phyloP scores from a whole-genome alignment of 2,329 filamentous ascomycete genomes.

The Onygenales sp. region DNA sequence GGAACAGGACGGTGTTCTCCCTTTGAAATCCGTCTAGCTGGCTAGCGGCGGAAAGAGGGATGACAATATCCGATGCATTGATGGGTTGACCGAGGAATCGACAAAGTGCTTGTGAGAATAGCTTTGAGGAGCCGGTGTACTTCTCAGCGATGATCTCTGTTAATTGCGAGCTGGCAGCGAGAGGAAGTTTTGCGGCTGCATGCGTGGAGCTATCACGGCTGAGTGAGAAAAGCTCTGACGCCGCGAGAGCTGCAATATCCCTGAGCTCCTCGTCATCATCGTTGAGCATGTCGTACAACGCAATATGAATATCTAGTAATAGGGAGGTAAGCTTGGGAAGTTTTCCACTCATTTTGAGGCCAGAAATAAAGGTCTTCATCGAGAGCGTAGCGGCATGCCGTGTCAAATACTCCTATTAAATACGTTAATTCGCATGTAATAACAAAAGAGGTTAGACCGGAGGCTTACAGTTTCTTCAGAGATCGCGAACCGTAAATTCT shows the following conservation, averaged over 20 bases:
- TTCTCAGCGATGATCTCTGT: slow-evolving; percentile 24
- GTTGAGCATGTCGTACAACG: slow-evolving; percentile 66
- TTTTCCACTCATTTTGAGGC: slow-evolving; percentile 31
- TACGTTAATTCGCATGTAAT: background rate
- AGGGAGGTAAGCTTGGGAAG: slow-evolving; percentile 15
- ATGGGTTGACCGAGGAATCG: slow-evolving; percentile 28
- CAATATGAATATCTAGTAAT: slow-evolving; percentile 50
- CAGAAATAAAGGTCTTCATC: slow-evolving; percentile 22
- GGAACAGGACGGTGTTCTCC: slow-evolving; percentile 55
- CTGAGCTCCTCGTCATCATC: slow-evolving; percentile 92
- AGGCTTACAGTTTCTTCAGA: slow-evolving; percentile 32
- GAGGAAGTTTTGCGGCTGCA: slow-evolving; percentile 34
- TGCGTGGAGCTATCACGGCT: slow-evolving; percentile 20
- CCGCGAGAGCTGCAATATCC: slow-evolving; percentile 44
- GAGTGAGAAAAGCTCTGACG: slow-evolving; percentile 28
- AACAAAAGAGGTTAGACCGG: background rate
- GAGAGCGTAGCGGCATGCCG: slow-evolving; percentile 28
- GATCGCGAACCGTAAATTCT: slow-evolving; percentile 28
- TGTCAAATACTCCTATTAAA: slow-evolving; percentile 28
- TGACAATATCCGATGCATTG: slow-evolving; percentile 12
- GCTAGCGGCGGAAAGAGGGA: slow-evolving; percentile 18
- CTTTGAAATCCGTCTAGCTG: slow-evolving; percentile 25
- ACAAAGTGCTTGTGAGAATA: slow-evolving; percentile 27
- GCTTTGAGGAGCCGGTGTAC: slow-evolving; percentile 22
- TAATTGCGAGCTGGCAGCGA: slow-evolving; percentile 38